Evolutionary conservation across 2,329 filamentous ascomycete species (phyloP), one percentile per base, ranked within the genome.

Genomic region (Ophiostoma novo-ulmi): DNA sequence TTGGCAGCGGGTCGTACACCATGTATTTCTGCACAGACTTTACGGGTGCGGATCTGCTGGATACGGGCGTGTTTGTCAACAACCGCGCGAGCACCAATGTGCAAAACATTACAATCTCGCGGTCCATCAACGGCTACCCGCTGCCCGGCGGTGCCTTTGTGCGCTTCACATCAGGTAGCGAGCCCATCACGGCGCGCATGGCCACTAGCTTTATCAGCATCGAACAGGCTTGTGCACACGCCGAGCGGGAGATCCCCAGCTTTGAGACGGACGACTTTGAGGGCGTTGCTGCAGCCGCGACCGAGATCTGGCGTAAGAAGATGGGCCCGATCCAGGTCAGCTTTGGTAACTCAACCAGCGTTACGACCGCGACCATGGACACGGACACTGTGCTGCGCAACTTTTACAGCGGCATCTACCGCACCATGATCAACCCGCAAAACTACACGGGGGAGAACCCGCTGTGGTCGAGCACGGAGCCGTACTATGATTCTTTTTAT

Each of bases 401-500:
- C 22, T 91, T 92, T 74, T 92, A 89, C 83, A 90, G 87, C 63
- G 89, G 89, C 2, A 83, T 88, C n/a, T 92, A 92, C 76, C 82
- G 89, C n/a, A 85, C 87, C 3, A 87, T 91, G 85, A 87, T 92
- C 72, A 89, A 86, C 69, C 90, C 90, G 2, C 89, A 92, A 75
- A 90, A 92, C 75, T 91, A 91, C 74, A 91, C 90, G 0, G 88
- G 88, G 0, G 90, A 92, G 76, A 92, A 92, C 70, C 88, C 88
- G 1, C 76, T 88, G 0, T 92, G 89, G 88, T 74, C 84, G 1
- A 88, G 85, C 61, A 81, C 81, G 1, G 89, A 91, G 76, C 89
- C 89, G 0, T 92, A 92, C 75, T 92, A 89, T 75, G 90, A 92
- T 77, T 91, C 88, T 0, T 91, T 89, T 75, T 93, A 93, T 77